These are phyloP conservation scores for Globomyces sp. DNA, from an alignment of 371 early-diverging fungal species.

Conservation along the genomic window DNA sequence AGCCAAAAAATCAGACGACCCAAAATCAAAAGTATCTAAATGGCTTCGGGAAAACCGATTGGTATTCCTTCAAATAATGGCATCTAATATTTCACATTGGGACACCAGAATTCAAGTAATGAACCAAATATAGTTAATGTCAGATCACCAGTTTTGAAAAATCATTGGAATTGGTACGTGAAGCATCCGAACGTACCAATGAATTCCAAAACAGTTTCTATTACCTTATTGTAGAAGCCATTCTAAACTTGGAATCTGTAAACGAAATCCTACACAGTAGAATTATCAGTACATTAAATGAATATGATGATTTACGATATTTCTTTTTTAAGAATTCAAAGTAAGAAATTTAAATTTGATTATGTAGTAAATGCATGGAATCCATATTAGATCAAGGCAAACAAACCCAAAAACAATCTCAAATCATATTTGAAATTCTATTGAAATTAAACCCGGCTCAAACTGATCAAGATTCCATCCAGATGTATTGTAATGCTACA, in stretches of 20 bases:
- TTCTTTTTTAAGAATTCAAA: constrained; percentile 73
- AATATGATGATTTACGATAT: constrained; percentile 79
- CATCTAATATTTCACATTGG: constrained; percentile 49
- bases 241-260: constrained; percentile 38
- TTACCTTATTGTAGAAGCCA: constrained; percentile 51
- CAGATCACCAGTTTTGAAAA: constrained; percentile 15
- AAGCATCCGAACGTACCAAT: constrained; percentile 13
- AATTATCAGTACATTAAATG: constrained; percentile 38
- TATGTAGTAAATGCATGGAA: neutral
- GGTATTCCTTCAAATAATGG: constrained; percentile 54
- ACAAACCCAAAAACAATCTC: neutral
- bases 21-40: constrained; percentile 56
- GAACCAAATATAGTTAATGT: neutral
- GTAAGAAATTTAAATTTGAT: constrained; percentile 29
- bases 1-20: constrained; percentile 11
- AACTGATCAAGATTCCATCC: neutral
- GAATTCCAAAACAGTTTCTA: constrained; percentile 37
- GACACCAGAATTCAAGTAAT: constrained; percentile 74
- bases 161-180: neutral
- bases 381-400: constrained; percentile 12
- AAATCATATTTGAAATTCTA: too few species aligned
- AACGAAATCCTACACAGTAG: constrained; percentile 20
- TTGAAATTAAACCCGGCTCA: too few species aligned
- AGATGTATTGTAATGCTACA: neutral
- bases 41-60: constrained; percentile 76